Percentiles rank a stretch among this genome's conserved stretches.
These are phyloP conservation scores for Plasmodium vivax DNA, from an alignment of 169 alveolate genomes.

Conservation along the genomic window DNA sequence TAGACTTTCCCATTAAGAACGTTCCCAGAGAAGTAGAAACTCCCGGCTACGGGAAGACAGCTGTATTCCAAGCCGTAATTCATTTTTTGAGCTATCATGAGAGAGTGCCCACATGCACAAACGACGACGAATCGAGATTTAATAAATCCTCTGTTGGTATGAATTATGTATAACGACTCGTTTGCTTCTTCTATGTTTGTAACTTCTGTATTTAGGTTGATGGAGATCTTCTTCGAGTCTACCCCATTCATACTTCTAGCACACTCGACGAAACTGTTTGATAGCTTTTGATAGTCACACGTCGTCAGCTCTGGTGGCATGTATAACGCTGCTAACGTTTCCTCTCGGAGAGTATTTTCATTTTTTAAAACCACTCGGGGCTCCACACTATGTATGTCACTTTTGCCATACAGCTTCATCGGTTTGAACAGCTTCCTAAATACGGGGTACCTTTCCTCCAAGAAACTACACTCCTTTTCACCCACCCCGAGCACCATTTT, in stretches of 20 bases:
- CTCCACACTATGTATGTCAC: slow-evolving; percentile 83
- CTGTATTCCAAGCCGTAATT: slow-evolving; percentile 88
- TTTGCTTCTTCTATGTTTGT: slow-evolving; percentile 75
- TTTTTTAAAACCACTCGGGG: slow-evolving; percentile 84
- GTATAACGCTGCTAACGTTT: slow-evolving; percentile 80
- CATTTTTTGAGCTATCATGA: slow-evolving; percentile 87
- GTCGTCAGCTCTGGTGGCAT: slow-evolving; percentile 86
- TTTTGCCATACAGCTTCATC: slow-evolving; percentile 76
- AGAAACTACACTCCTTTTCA: slow-evolving; percentile 84
- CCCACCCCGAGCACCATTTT: slow-evolving; percentile 92
- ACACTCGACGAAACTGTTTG: slow-evolving; percentile 81
- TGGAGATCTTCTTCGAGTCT: slow-evolving; percentile 69
- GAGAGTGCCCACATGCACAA: slow-evolving; percentile 90
- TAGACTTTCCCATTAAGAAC: slow-evolving; percentile 88
- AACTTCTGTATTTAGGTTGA: slow-evolving; percentile 81
- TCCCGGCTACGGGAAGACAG: slow-evolving; percentile 89
- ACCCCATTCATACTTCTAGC: slow-evolving; percentile 52
- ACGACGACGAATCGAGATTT: slow-evolving; percentile 86
- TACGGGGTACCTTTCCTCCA: slow-evolving; percentile 81
- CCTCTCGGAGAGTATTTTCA: slow-evolving; percentile 55
- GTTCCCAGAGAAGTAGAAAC: slow-evolving; percentile 86
- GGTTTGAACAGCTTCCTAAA: slow-evolving; percentile 80
- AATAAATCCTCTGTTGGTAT: slow-evolving; percentile 79
- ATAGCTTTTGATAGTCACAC: slow-evolving; percentile 81
- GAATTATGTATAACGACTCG: slow-evolving; percentile 71